These are phyloP conservation scores for Ascosphaera acerosa DNA, from an alignment of 2,329 filamentous ascomycete genomes.

Conservation along the genomic window DNA sequence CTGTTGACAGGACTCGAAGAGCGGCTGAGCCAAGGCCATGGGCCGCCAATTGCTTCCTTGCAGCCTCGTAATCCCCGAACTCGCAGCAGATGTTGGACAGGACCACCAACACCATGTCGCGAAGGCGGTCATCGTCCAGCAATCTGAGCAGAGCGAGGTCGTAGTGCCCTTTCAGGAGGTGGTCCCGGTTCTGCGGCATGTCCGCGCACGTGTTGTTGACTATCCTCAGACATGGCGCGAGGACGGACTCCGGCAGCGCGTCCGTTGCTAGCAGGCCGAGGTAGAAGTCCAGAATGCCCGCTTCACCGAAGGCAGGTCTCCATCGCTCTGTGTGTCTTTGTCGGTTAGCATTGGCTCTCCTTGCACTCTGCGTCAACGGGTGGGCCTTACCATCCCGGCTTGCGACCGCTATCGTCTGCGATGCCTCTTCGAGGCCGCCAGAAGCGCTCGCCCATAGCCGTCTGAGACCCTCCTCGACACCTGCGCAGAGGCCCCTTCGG, in stretches of 20 bases:
- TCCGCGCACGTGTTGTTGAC: slow-evolving; percentile 23
- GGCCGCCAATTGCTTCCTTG: slow-evolving; percentile 14
- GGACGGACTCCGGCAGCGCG: slow-evolving; percentile 9
- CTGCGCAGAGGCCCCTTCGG: background rate
- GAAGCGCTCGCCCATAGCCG: background rate
- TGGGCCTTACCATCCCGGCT: slow-evolving; percentile 4
- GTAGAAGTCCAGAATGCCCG: slow-evolving; percentile 19
- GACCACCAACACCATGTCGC: background rate
- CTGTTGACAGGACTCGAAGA: slow-evolving; percentile 13
- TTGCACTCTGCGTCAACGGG: too few species aligned
- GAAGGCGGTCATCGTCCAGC: background rate
- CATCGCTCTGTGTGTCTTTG: slow-evolving; percentile 18
- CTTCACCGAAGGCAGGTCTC: slow-evolving; percentile 16
- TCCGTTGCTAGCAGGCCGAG: slow-evolving; percentile 14
- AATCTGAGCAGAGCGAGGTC: background rate
- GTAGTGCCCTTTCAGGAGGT: background rate
- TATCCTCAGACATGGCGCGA: slow-evolving; percentile 18
- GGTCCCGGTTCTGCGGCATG: slow-evolving; percentile 4
- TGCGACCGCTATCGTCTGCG: background rate
- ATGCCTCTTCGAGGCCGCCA: background rate
- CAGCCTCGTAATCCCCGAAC: slow-evolving; percentile 14
- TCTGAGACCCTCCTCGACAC: background rate
- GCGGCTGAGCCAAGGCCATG: slow-evolving; percentile 16
- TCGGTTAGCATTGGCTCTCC: too few species aligned
- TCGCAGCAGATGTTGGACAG: slow-evolving; percentile 21